Evolutionary conservation across 2,329 filamentous ascomycete genomes (phyloP).

Genomic region (Phialophora tarda): DNA sequence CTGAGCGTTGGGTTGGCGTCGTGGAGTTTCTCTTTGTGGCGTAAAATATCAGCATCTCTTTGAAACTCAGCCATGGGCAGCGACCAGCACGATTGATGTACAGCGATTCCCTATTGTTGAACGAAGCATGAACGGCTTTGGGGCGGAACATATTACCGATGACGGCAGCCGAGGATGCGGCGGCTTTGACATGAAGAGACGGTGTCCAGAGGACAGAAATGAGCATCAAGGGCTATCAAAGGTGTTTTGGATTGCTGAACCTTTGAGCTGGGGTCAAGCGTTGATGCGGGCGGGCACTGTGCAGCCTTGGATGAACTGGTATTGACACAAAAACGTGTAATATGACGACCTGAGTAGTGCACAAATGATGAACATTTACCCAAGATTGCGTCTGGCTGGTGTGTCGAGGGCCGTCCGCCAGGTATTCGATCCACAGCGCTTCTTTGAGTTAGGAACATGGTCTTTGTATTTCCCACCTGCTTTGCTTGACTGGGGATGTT

Average conservation of each 20-base stretch:
- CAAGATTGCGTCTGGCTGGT: slow-evolving; percentile 2
- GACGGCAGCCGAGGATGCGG: slow-evolving; percentile 16
- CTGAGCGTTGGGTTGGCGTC: slow-evolving; percentile 28
- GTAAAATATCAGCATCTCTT: slow-evolving; percentile 13
- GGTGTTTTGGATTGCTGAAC: slow-evolving; percentile 33
- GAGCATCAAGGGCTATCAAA: slow-evolving; percentile 10
- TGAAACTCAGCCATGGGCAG: slow-evolving; percentile 13
- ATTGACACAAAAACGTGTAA: slow-evolving; percentile 32
- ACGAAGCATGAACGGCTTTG: slow-evolving; percentile 16
- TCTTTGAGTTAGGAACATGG: too few relatives aligned
- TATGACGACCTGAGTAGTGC: slow-evolving; percentile 32
- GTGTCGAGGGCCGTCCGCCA: background rate
- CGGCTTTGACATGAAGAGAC: slow-evolving; percentile 17
- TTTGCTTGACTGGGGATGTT: background rate
- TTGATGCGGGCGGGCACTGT: slow-evolving; percentile 12
- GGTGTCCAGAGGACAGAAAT: slow-evolving; percentile 18
- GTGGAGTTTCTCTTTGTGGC: slow-evolving; percentile 7
- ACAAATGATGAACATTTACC: slow-evolving; percentile 33
- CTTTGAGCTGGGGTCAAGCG: slow-evolving; percentile 14
- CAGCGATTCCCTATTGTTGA: slow-evolving; percentile 30
- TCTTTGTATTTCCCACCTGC: too few relatives aligned
- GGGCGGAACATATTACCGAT: slow-evolving; percentile 25
- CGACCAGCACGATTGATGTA: slow-evolving; percentile 29
- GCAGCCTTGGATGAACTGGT: slow-evolving; percentile 26
- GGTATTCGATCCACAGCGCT: background rate